A percentile compares a stretch with the other conserved stretches of the same genome.
These are phyloP conservation scores for Coemansia reversa DNA, from an alignment of 192 early-diverging fungal genomes.

Conservation along the genomic window DNA sequence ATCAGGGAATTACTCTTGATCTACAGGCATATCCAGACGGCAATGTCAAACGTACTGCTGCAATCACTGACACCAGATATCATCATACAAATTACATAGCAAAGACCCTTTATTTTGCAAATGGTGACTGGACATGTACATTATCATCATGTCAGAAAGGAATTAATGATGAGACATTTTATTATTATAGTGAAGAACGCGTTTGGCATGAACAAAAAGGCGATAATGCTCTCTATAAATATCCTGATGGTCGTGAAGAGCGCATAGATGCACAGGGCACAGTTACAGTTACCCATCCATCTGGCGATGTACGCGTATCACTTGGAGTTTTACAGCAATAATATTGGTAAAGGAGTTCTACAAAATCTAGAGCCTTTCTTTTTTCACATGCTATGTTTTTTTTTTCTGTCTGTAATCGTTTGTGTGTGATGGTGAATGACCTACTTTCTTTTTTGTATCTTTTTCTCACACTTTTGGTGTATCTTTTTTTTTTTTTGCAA, in stretches of 20 bases:
- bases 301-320: conserved; percentile 12
- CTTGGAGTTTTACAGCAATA: neutral
- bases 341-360: no score
- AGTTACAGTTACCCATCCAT: conserved; percentile 8
- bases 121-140: conserved; percentile 49
- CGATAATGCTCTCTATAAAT: conserved; percentile 9
- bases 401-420: no score
- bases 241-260: conserved; percentile 31
- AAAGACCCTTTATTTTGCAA: conserved; percentile 41
- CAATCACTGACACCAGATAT: neutral
- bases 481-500: conserved; percentile 1
- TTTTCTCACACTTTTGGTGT: neutral
- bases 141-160: neutral
- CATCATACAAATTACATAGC: conserved; percentile 1
- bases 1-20: conserved; percentile 14
- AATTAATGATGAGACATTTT: conserved; percentile 11
- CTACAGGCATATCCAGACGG: conserved; percentile 45
- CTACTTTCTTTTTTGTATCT: no score
- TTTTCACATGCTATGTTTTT: no score
- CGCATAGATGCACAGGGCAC: neutral
- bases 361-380: no score
- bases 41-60: conserved; percentile 39
- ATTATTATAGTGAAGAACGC: conserved; percentile 36
- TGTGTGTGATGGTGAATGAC: no score
- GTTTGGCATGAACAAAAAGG: conserved; percentile 44